A percentile compares a stretch with the other conserved stretches of the same genome.
Evolutionary conservation across 441 rosid species (phyloP).

Genomic region (Erodium moschatum): DNA sequence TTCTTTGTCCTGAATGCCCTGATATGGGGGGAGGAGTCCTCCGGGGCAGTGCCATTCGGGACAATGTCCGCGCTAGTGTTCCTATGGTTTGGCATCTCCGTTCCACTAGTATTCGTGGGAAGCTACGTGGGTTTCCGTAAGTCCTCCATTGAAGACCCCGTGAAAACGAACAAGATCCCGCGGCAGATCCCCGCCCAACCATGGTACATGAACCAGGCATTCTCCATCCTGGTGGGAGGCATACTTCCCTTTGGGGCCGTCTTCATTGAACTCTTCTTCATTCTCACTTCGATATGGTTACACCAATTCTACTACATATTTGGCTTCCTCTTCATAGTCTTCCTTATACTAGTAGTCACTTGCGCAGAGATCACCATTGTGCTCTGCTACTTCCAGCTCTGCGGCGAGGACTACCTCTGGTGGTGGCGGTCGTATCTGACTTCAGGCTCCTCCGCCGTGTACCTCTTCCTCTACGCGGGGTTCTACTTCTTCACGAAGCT

Average conservation of each 20-base stretch:
- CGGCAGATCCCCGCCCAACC: slow-evolving; percentile 73
- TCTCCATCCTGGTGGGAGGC: slow-evolving; percentile 84
- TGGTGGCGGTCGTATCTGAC: slow-evolving; percentile 97
- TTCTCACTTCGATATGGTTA: slow-evolving; percentile 84
- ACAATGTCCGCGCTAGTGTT: slow-evolving; percentile 77
- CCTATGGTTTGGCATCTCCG: slow-evolving; percentile 94
- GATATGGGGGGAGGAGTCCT: slow-evolving; percentile 89
- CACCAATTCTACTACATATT: slow-evolving; percentile 92
- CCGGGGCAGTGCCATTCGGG: slow-evolving; percentile 88
- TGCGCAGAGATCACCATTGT: slow-evolving; percentile 89
- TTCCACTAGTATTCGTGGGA: too few relatives aligned
- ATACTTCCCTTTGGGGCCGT: slow-evolving; percentile 86
- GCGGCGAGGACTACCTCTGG: slow-evolving; percentile 90
- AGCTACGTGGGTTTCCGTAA: too few relatives aligned
- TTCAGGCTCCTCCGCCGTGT: slow-evolving; percentile 78
- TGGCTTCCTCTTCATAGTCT: slow-evolving; percentile 82
- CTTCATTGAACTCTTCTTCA: slow-evolving; percentile 82
- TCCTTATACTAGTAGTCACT: slow-evolving; percentile 61
- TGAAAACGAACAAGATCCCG: slow-evolving; percentile 72
- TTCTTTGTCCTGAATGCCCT: slow-evolving; percentile 81
- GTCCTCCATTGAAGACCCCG: too few relatives aligned
- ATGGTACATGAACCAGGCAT: slow-evolving; percentile 79
- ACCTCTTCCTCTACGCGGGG: slow-evolving; percentile 72
- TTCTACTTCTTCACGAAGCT: slow-evolving; percentile 92
- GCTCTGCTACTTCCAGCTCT: slow-evolving; percentile 86